These are phyloP conservation scores for Cercospora sesami DNA, from an alignment of 2,329 filamentous ascomycete species.

Conservation along the genomic window DNA sequence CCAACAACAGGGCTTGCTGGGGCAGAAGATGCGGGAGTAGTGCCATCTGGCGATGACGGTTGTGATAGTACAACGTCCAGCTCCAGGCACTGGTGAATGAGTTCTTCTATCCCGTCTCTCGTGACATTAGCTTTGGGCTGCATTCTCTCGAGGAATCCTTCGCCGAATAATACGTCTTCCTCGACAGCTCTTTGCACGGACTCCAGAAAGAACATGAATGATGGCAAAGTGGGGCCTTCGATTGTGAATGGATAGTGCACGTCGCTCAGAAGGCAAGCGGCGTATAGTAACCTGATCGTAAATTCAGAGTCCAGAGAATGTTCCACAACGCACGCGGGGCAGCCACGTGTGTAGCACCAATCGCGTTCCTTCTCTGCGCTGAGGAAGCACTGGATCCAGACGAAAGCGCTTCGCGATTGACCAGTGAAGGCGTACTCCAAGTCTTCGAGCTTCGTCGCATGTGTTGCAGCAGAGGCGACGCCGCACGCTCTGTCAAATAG, in stretches of 20 bases:
- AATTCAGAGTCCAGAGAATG: slow-evolving; percentile 50
- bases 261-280: slow-evolving; percentile 50
- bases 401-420: slow-evolving; percentile 57
- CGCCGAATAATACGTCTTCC: slow-evolving; percentile 48
- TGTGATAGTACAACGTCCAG: slow-evolving; percentile 39
- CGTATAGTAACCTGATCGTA: slow-evolving; percentile 49
- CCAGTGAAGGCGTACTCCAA: slow-evolving; percentile 59
- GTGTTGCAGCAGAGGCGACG: slow-evolving; percentile 53
- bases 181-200: slow-evolving; percentile 44
- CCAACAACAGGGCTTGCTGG: slow-evolving; percentile 29
- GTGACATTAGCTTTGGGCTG: slow-evolving; percentile 47
- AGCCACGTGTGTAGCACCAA: slow-evolving; percentile 58
- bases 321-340: slow-evolving; percentile 52
- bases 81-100: slow-evolving; percentile 51
- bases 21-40: slow-evolving; percentile 27
- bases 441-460: slow-evolving; percentile 51
- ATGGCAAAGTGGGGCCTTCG: slow-evolving; percentile 39
- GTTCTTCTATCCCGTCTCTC: slow-evolving; percentile 47
- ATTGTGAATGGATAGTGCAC: slow-evolving; percentile 41
- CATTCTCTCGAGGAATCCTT: slow-evolving; percentile 47
- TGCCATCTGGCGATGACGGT: slow-evolving; percentile 29
- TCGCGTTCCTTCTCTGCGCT: slow-evolving; percentile 53
- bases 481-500: slow-evolving; percentile 57
- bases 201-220: slow-evolving; percentile 45
- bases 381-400: slow-evolving; percentile 61